Evolutionary conservation across 2,329 filamentous ascomycete species (phyloP), one percentile per base, ranked within the genome.

Genomic region (Sarocladiaceae sp.): DNA sequence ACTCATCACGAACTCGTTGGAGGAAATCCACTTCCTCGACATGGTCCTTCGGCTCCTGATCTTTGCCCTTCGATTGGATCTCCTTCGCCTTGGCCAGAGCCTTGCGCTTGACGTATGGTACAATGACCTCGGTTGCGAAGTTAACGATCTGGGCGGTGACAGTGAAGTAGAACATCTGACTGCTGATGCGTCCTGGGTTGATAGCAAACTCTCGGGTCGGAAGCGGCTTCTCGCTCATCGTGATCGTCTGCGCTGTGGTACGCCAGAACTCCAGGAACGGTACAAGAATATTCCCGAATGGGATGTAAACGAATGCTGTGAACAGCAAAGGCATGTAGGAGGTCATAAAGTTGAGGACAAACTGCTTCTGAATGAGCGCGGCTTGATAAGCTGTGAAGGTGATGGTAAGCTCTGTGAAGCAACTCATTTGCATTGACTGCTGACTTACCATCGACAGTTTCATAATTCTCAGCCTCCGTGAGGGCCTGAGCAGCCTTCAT

Each of bases 311-410:
- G 54, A 96, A 97, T 0, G 90, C 88, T 0, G 90, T 96, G 15
- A 97, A 76, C 58, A 95, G 83, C n/a, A 94, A 83, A 1, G 88
- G 86, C 43, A 95, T 80, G 61, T 96, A 97, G 0, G 90, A 95
- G 5, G 89, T 95, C 65, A 97, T 91, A 65, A 96, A 95, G 69
- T 96, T 95, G 57, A 97, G 78, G 12, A 97, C 82, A 57, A 98
- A 97, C 26, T 95, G 85, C 70, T 98, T 98, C 47, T 87, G 82
- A 0, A 93, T 88, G 58, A 95, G 78, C 2, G 90, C 85, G 16
- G 85, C 80, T 48, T 95, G 81, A 56, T 95, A 85, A 12, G 82
- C 83, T 81, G 51, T 6, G 9, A 10, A 11, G 16, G 2, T 7
- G 7, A 7, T 16, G 9, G 18, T 39, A 21, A 39, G 24, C 16